Evolutionary conservation across 306 rosid genomes (phyloP), one percentile per base, ranked within the genome.

Genomic region (Trifolium subterraneum): DNA sequence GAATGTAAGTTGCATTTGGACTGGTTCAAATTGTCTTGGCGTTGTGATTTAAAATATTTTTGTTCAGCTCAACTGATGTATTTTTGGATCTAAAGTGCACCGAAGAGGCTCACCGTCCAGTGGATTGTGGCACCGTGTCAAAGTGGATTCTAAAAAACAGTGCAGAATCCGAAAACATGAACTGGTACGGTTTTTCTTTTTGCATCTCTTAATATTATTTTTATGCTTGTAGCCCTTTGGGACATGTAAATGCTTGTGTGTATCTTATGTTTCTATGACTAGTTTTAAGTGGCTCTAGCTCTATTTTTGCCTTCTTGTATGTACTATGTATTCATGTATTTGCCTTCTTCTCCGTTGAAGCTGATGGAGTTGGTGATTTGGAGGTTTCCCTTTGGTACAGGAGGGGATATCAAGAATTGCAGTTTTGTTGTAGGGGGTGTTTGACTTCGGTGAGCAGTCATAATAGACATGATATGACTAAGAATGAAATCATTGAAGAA

Each of bases 21-120:
- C 61, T 73, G 56, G 47, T 73, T 76, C 45, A 59, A 42, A 73
- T 58, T 70, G 19, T 71, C 19, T 8, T 76, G 47, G 13, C 54
- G 15, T 35, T 56, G 62, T 12, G 23, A 22, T 50, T 72, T 39
- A 31, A 59, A 59, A 73, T 56, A 48, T 33, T 72, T 5, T 41
- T 44, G 42, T 67, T 48, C 52, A 16, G 39, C 54, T 69, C 51
- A 81, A 81, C 67, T 72, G 20, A 29, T 63, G 27, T 35, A 51
- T 68, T 73, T 76, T 73, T 70, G 63, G 71, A 68, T 76, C 33
- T 72, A 15, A 52, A 86, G 89, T 92, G 97, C 77, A 86, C 86
- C 0, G 90, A 89, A 78, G 97, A 88, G 84, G 96, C 96, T 72
- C 97, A 92, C 71, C 93, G 97, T 47, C 97, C 97, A 14, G 97